Evolutionary conservation across 768 basidiomycete species (phyloP).

Genomic region (Scleroderma citrinum): DNA sequence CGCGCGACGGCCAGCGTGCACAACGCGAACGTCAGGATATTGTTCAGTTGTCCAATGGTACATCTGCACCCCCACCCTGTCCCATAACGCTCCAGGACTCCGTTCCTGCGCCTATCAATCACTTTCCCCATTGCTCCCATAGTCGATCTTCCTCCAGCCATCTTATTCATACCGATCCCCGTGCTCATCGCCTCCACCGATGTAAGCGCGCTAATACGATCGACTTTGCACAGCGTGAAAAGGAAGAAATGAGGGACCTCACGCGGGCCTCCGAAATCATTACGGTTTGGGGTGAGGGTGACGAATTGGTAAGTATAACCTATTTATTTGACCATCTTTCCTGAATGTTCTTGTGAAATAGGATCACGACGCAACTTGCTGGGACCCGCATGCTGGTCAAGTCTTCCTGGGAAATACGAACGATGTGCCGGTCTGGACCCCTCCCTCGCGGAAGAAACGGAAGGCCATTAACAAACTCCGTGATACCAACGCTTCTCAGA

Average conservation of each 20-base stretch:
- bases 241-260: slow-evolving; percentile 85
- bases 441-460: slow-evolving; percentile 9
- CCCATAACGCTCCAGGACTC: background rate
- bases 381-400: slow-evolving; percentile 57
- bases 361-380: slow-evolving; percentile 31
- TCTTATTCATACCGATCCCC: too few species aligned
- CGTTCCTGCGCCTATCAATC: background rate
- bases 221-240: slow-evolving; percentile 78
- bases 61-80: background rate
- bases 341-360: slow-evolving; percentile 11
- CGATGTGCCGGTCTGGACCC: slow-evolving; percentile 58
- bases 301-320: slow-evolving; percentile 6
- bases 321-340: slow-evolving; percentile 3
- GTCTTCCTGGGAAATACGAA: slow-evolving; percentile 78
- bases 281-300: slow-evolving; percentile 30
- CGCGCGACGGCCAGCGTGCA: background rate
- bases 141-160: too few species aligned
- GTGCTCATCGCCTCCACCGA: too few species aligned
- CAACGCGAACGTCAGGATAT: background rate
- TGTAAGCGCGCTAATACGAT: slow-evolving; percentile 50
- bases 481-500: background rate
- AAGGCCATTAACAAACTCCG: background rate
- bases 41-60: background rate
- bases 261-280: slow-evolving; percentile 80
- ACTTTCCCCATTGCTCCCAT: background rate